Base-by-base conservation (phyloP, 163 green algal genomes). In the Scenedesmus sp. region DNA sequence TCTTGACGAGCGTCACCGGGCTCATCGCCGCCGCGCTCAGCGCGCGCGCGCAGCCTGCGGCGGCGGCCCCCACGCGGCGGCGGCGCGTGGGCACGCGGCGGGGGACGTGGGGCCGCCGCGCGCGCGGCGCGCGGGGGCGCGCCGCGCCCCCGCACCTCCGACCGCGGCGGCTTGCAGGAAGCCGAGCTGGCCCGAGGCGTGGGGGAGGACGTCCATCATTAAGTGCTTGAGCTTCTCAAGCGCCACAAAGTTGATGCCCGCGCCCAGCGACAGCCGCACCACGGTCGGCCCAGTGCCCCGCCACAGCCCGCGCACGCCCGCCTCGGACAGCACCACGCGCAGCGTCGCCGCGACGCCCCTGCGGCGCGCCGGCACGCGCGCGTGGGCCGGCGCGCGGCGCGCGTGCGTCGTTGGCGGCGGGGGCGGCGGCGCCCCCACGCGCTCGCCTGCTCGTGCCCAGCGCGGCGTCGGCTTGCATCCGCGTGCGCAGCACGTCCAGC, bases 1-100 rank as follows among this genome's bases (percentile, higher is more conserved):
- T 98, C 70, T 98, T 98, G 11, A 98, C 86, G 0, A 98, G 80
- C 0, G 94, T 97, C 22, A 97, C 75, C 7, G 94, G 94, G 26
- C 85, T 94, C 42, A 94, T 85, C 11, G 92, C 78, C 2, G 91
- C 70, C n/a, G 91, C 86, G n/a, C 89, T 88, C 58, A 96, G 63
- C 0, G 87, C 91, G 33, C 94, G 82, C 0, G 94, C 90, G 3
- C 92, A n/a, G 11, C 91, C 93, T 89, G 79, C 9, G n/a, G 31
- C 17, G n/a, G n/a, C 7, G 39, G 6, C 10, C 7, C 39, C 7
- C 39, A 47, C 7, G 39, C 39, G 10, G 39, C n/a, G n/a, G n/a
- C n/a, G n/a, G n/a, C n/a, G n/a, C n/a, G n/a, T n/a, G n/a, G n/a
- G n/a, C n/a, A n/a, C n/a, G n/a, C n/a, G n/a, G n/a, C n/a, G n/a